These are phyloP conservation scores for Fraxinus anomala DNA, from an alignment of 257 asterid genomes.

Conservation along the genomic window DNA sequence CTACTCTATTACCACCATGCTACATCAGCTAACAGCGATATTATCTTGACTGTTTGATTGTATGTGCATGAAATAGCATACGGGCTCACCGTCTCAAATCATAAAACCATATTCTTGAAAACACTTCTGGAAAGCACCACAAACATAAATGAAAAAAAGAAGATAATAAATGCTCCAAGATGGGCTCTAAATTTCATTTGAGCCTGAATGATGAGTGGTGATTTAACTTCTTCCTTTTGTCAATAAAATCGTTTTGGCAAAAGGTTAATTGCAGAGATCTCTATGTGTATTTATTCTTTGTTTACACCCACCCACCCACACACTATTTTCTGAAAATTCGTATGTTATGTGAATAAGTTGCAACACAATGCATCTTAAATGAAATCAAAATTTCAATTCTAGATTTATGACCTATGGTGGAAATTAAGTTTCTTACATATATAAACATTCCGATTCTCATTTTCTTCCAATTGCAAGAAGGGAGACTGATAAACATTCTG, in stretches of 20 bases:
- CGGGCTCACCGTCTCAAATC: not conserved
- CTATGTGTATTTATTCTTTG: too few relatives aligned
- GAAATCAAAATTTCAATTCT: too few relatives aligned
- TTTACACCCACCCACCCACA: too few relatives aligned
- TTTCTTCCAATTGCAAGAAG: too few relatives aligned
- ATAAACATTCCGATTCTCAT: too few relatives aligned
- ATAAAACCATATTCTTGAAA: too few relatives aligned
- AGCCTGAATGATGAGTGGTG: not conserved
- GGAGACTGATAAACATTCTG: not conserved
- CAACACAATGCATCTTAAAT: too few relatives aligned
- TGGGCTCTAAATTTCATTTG: not conserved
- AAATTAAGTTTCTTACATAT: too few relatives aligned
- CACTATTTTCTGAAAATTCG: slow-evolving; percentile 1
- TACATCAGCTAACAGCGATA: not conserved
- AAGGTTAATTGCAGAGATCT: not conserved
- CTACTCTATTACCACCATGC: not conserved
- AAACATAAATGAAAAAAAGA: too few relatives aligned
- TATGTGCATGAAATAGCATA: not conserved
- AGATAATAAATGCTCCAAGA: not conserved
- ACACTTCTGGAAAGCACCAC: not conserved
- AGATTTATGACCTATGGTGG: too few relatives aligned
- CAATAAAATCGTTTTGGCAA: not conserved
- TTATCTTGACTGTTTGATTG: not conserved
- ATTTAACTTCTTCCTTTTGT: not conserved
- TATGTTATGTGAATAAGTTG: slow-evolving; percentile 8